Evolutionary conservation across 176 grass and related monocot species (phyloP).

Genomic region (Chloris gayana): DNA sequence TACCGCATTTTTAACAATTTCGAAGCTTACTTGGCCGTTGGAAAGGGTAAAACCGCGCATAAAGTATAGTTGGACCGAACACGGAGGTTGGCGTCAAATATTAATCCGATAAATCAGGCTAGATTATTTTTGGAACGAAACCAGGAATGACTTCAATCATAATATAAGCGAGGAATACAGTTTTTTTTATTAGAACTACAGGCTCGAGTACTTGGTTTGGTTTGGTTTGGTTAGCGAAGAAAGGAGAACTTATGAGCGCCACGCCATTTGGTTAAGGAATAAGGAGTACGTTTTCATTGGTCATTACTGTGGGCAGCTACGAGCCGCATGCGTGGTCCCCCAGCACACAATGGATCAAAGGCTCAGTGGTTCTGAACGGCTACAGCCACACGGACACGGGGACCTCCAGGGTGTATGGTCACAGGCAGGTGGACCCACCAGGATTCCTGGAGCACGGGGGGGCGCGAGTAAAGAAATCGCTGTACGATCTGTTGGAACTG

Average conservation of each 20-base stretch:
- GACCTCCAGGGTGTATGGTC: neutral
- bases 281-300: too few species aligned
- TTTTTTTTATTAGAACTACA: too few species aligned
- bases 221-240: too few species aligned
- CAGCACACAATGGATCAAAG: neutral
- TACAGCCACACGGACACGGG: neutral
- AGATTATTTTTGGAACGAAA: neutral
- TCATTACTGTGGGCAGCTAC: too few species aligned
- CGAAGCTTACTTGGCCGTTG: neutral
- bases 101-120: neutral
- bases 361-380: neutral
- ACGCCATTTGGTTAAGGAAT: too few species aligned
- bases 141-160: too few species aligned
- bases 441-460: neutral
- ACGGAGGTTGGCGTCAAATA: neutral
- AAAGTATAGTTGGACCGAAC: neutral
- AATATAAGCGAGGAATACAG: too few species aligned
- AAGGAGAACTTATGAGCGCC: too few species aligned
- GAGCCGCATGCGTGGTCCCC: too few species aligned
- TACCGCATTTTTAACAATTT: neutral
- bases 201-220: too few species aligned
- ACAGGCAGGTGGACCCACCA: neutral
- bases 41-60: neutral
- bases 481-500: neutral
- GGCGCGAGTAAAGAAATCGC: conserved; percentile 15